Conservation (phyloP, 768 basidiomycete species). For the Agrocybe pediades region DNA sequence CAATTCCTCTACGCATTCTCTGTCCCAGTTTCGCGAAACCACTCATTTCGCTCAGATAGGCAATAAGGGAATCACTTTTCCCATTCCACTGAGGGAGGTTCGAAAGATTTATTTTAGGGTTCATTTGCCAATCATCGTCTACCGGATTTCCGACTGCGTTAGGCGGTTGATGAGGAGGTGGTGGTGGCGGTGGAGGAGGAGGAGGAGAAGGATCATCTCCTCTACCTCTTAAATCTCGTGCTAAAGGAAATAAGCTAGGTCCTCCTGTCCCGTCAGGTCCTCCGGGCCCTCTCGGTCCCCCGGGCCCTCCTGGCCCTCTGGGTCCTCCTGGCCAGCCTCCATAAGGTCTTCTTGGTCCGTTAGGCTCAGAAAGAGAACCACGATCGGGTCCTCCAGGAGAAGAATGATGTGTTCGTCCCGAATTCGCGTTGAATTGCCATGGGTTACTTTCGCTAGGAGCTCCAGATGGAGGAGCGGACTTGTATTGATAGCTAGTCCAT, state of each 20-base stretch:
- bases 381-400: too few species aligned
- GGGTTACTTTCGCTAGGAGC: too few species aligned
- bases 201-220: too few species aligned
- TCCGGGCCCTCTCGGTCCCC: background rate
- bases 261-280: background rate
- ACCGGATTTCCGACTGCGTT: background rate
- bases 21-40: background rate
- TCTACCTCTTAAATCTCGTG: background rate
- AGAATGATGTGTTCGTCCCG: too few species aligned
- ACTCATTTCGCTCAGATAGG: background rate
- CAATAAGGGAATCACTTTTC: background rate
- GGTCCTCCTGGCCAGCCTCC: background rate
- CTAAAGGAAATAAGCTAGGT: background rate
- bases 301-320: background rate
- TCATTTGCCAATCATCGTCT: slow-evolving; percentile 10
- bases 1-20: background rate
- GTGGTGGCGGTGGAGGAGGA: background rate
- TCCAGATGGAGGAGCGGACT: background rate
- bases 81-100: slow-evolving; percentile 5
- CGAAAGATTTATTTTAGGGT: slow-evolving; percentile 2
- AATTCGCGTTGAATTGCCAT: too few species aligned
- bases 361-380: too few species aligned
- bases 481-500: background rate
- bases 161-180: background rate
- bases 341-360: too few species aligned